Evolutionary conservation across 768 basidiomycete genomes (phyloP).

Genomic region (Ramaria sp.): DNA sequence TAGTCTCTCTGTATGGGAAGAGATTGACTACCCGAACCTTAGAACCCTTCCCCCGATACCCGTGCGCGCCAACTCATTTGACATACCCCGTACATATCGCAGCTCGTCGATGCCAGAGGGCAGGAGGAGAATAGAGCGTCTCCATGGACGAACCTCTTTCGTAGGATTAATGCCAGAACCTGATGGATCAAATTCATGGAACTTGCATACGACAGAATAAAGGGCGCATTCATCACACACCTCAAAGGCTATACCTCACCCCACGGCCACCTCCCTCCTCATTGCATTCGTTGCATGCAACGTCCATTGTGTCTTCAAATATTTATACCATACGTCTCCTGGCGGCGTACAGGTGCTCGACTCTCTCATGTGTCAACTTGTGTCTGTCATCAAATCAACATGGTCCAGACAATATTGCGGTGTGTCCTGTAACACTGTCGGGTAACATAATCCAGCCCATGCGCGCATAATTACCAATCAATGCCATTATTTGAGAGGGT

Average conservation of each 20-base stretch:
- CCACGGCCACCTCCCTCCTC: too few relatives aligned
- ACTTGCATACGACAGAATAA: background rate
- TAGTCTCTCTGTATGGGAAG: conserved; percentile 2
- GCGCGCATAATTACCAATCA: too few relatives aligned
- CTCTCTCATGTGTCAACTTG: too few relatives aligned
- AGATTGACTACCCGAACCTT: background rate
- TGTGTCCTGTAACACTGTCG: too few relatives aligned
- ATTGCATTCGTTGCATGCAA: too few relatives aligned
- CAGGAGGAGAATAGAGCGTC: conserved; percentile 1
- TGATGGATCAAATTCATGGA: background rate
- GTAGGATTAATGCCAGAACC: background rate
- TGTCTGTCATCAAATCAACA: too few relatives aligned
- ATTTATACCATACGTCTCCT: background rate
- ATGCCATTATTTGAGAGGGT: too few relatives aligned
- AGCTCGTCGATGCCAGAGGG: background rate
- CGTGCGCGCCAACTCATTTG: background rate
- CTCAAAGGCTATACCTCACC: too few relatives aligned
- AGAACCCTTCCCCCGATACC: background rate
- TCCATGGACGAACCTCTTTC: background rate
- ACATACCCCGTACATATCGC: background rate
- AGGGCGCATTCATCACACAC: background rate
- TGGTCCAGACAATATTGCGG: too few relatives aligned
- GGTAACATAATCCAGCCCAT: too few relatives aligned
- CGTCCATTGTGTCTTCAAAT: too few relatives aligned
- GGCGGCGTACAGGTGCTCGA: too few relatives aligned